These are phyloP conservation scores for Pisolithus orientalis DNA, from an alignment of 768 basidiomycete species.

Conservation along the genomic window DNA sequence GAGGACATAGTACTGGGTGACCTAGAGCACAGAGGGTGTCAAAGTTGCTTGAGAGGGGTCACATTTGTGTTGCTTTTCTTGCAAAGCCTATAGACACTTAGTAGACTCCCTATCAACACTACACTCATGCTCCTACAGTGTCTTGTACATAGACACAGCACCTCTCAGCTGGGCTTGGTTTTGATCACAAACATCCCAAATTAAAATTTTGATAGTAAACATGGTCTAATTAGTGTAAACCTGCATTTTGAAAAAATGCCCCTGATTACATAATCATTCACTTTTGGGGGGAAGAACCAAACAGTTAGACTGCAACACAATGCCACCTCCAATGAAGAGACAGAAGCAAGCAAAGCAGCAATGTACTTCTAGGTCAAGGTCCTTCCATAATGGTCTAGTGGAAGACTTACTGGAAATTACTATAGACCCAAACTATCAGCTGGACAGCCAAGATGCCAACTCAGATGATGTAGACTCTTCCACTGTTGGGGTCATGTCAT, in stretches of 20 bases:
- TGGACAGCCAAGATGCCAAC: neutral
- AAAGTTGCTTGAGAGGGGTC: no score
- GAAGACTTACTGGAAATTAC: neutral
- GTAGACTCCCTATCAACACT: no score
- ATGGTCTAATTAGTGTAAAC: constrained; percentile 1
- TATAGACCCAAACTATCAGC: neutral
- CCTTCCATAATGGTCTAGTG: neutral
- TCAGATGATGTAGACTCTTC: neutral
- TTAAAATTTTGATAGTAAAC: constrained; percentile 1
- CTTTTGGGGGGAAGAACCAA: neutral
- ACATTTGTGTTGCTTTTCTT: no score
- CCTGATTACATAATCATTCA: neutral
- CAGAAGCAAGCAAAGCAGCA: neutral
- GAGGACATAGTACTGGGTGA: no score
- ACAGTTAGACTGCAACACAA: neutral
- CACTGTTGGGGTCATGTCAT: neutral
- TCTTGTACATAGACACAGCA: neutral
- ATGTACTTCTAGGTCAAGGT: neutral
- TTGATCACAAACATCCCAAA: neutral
- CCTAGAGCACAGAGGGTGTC: no score
- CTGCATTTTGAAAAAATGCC: constrained; percentile 1
- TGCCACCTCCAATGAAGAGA: neutral
- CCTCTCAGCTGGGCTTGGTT: neutral
- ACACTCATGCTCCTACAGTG: no score
- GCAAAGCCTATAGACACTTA: no score